Evolutionary conservation across 208 protist species (phyloP).

Genomic region (Crithidia mellificae): DNA sequence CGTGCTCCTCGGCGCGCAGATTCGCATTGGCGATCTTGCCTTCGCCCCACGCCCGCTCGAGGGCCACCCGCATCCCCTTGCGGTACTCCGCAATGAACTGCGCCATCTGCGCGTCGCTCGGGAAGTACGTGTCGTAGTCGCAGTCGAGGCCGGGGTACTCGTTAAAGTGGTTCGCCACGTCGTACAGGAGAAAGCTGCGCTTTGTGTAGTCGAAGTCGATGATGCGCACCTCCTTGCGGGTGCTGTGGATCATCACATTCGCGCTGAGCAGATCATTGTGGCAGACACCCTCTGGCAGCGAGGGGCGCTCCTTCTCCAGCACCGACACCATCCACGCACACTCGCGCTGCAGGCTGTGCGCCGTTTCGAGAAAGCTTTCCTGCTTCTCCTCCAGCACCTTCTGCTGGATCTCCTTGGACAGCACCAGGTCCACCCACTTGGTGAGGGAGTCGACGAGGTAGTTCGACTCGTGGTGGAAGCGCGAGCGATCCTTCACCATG

Average conservation of each 20-base stretch:
- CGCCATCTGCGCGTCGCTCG: conserved; percentile 66
- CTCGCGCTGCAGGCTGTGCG: conserved; percentile 43
- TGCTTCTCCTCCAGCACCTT: conserved; percentile 64
- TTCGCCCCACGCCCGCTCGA: conserved; percentile 33
- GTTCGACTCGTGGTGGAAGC: conserved; percentile 79
- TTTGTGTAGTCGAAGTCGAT: conserved; percentile 95
- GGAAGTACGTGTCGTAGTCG: conserved; percentile 84
- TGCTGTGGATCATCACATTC: conserved; percentile 85
- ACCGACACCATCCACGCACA: conserved; percentile 47
- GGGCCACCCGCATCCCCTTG: conserved; percentile 53
- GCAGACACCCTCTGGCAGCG: conserved; percentile 73
- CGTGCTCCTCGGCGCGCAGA: conserved; percentile 15
- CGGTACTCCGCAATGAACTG: conserved; percentile 80
- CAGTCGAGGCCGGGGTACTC: conserved; percentile 91
- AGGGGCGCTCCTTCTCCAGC: conserved; percentile 30
- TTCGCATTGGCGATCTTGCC: neutral
- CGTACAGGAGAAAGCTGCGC: conserved; percentile 86
- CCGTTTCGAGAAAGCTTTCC: conserved; percentile 42
- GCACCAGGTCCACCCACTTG: conserved; percentile 64
- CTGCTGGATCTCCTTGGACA: conserved; percentile 49
- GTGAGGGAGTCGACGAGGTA: conserved; percentile 76
- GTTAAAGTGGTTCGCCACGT: conserved; percentile 93
- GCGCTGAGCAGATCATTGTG: conserved; percentile 92
- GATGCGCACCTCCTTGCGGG: conserved; percentile 58
- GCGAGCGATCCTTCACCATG: conserved; percentile 20